Evolutionary conservation across 352 stramenopile species (phyloP).

Genomic region (Globisporangium rhizosaccharum): DNA sequence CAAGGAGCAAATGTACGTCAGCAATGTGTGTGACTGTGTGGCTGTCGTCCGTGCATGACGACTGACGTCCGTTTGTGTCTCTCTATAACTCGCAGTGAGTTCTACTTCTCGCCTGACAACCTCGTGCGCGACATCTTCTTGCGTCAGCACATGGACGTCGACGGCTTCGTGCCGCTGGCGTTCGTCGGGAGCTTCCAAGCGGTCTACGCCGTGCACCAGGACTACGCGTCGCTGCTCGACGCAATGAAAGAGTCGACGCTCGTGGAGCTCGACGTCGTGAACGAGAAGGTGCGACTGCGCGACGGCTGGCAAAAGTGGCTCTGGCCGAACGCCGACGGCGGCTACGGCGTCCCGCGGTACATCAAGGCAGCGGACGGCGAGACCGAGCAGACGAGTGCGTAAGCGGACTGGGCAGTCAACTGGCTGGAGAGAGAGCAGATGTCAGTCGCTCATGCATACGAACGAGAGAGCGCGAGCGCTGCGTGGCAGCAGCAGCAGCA

Average conservation of each 20-base stretch:
- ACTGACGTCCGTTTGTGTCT: constrained; percentile 3
- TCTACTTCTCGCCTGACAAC: constrained; percentile 84
- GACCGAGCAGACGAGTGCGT: constrained; percentile 20
- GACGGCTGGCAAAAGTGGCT: constrained; percentile 87
- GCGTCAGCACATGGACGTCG: constrained; percentile 83
- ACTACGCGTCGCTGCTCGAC: constrained; percentile 76
- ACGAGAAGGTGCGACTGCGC: constrained; percentile 88
- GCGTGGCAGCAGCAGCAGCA: no score
- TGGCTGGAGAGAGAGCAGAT: not conserved
- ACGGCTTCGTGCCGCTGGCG: constrained; percentile 84
- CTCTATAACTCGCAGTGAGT: constrained; percentile 44
- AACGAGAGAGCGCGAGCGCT: no score
- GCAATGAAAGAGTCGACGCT: constrained; percentile 58
- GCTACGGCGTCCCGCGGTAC: constrained; percentile 84
- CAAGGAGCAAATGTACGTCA: constrained; percentile 78
- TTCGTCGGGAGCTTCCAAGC: constrained; percentile 89
- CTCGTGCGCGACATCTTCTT: constrained; percentile 82
- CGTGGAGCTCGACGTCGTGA: constrained; percentile 80
- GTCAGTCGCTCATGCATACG: no score
- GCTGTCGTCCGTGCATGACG: not conserved
- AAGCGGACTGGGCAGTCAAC: not conserved
- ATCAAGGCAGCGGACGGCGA: constrained; percentile 65
- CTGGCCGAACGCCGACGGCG: constrained; percentile 83
- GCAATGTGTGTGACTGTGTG: not conserved
- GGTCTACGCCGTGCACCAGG: constrained; percentile 80